Evolutionary conservation across 192 early-diverging fungal genomes (phyloP).

Genomic region (Podila epicladia): DNA sequence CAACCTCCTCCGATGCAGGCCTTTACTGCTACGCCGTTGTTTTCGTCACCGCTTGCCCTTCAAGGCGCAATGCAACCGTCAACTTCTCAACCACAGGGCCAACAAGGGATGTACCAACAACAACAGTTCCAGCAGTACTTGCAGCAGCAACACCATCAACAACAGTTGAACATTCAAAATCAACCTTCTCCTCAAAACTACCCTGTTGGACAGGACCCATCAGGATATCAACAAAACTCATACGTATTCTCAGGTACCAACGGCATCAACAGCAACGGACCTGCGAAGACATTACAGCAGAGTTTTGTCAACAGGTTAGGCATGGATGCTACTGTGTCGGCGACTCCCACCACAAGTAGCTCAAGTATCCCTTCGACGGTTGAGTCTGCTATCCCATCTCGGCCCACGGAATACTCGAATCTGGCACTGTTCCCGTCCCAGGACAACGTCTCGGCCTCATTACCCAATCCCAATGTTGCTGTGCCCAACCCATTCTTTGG

Average conservation of each 20-base stretch:
- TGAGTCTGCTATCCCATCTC: background rate
- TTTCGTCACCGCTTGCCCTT: conserved; percentile 36
- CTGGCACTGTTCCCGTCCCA: background rate
- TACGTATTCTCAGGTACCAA: background rate
- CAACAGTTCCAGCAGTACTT: conserved; percentile 8
- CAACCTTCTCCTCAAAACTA: background rate
- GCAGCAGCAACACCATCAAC: conserved; percentile 2
- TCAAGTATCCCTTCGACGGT: background rate
- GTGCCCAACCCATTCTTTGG: conserved; percentile 50
- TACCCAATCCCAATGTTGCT: conserved; percentile 8
- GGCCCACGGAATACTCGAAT: background rate
- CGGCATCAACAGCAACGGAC: background rate
- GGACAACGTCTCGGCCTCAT: background rate
- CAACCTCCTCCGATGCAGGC: background rate
- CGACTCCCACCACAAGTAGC: background rate
- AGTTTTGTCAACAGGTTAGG: background rate
- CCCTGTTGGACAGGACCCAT: background rate
- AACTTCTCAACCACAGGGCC: background rate
- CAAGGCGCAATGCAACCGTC: conserved; percentile 8
- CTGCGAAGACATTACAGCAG: background rate
- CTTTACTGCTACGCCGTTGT: conserved; percentile 25
- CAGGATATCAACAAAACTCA: background rate
- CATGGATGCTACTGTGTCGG: too few species aligned
- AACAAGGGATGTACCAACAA: background rate
- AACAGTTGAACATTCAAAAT: background rate